Evolutionary conservation across 495 filamentous ascomycete genomes (phyloP), one percentile per base, ranked within the genome.

Genomic region (Thozetella sp.): DNA sequence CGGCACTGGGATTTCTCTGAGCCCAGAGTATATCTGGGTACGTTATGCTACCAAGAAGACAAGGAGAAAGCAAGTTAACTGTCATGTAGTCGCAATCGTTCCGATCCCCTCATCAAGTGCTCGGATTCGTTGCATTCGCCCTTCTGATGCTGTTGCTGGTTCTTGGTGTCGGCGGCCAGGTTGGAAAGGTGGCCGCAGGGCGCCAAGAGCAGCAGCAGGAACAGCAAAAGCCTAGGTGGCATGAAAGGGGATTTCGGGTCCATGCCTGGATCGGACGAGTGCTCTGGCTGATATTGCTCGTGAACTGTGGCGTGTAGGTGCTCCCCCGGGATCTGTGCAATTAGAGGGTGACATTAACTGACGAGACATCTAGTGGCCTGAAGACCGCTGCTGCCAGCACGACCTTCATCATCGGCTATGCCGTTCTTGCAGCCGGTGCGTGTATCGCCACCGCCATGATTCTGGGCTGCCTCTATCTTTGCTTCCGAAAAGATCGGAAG

Each of bases 41-140:
- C 46, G 77, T 74, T 22, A 10, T 27, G 26, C 13, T 51, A 2
- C 9, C 22, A 34, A 15, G 23, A 13, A 1, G 3, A 27, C 25
- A n/a, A 43, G 22, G 22, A 2, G 51, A 24, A 26, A 22, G 26
- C n/a, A 23, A 22, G n/a, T 19, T 34, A 26, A 20, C 17, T 23
- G 24, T 2, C 23, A 13, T 17, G 22, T 53, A 83, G 79, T 80
- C 81, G 37, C 80, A 79, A 55, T 67, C 75, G 23, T 81, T 80
- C 70, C 74, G 74, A 53, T 80, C 79, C 11, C 71, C 75, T 1
- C 87, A 90, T 64, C 87, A 90, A 61, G 71, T 87, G 55, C 63
- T 89, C 53, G 87, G 87, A 48, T 65, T 87, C 22, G 53, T 85
- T 2, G 72, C 84, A 50, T 62, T 86, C 40, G 54, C 79, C 25